phyloP scores from a whole-genome alignment of 164 flowering plant genomes.

The Kingdonia uniflora region DNA sequence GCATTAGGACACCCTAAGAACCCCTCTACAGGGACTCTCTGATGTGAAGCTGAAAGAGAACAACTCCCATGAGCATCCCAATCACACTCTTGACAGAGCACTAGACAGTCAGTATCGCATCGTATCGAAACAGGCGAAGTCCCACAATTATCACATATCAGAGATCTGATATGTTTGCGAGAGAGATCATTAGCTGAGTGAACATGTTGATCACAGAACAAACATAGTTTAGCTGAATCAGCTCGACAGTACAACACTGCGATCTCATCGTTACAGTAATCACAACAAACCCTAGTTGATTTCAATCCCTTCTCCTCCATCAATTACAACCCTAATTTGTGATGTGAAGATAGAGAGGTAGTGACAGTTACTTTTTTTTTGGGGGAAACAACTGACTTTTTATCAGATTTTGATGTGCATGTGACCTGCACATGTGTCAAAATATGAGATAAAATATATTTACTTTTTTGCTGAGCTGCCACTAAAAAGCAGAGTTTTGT shows the following conservation, averaged over 20 bases:
- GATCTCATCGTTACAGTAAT: conserved; percentile 39
- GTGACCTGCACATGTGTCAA: too few species aligned
- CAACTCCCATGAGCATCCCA: conserved; percentile 55
- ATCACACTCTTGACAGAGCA: conserved; percentile 60
- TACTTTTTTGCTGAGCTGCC: too few species aligned
- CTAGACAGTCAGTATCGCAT: conserved; percentile 39
- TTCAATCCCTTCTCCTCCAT: too few species aligned
- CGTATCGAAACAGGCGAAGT: conserved; percentile 44
- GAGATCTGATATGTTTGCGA: conserved; percentile 45
- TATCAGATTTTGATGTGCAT: too few species aligned
- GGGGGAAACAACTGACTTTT: too few species aligned
- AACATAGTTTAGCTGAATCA: conserved; percentile 73
- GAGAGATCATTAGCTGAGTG: conserved; percentile 71
- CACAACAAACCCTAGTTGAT: too few species aligned
- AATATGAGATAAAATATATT: too few species aligned
- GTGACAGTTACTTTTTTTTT: too few species aligned
- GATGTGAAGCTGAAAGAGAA: conserved; percentile 35
- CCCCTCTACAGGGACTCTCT: conserved; percentile 35
- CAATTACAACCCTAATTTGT: too few species aligned
- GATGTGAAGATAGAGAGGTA: too few species aligned
- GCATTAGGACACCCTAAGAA: conserved; percentile 66
- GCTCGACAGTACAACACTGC: conserved; percentile 74
- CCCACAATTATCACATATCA: conserved; percentile 60
- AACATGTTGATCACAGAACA: conserved; percentile 55
- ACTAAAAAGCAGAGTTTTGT: too few species aligned